phyloP scores from a whole-genome alignment of 495 filamentous ascomycete species.

The Neurospora sp. region DNA sequence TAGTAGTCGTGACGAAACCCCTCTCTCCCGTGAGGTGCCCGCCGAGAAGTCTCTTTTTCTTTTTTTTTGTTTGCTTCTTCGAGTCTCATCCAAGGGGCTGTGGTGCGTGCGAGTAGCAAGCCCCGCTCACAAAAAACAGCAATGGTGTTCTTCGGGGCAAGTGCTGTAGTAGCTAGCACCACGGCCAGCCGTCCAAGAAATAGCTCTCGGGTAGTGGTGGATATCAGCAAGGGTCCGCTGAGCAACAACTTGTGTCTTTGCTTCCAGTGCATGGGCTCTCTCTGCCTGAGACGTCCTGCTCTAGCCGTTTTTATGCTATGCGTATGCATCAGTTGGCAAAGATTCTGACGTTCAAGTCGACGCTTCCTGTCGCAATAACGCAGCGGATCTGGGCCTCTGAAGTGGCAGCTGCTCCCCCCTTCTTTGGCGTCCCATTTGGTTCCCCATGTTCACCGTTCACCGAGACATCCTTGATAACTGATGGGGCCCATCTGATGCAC shows the following conservation, averaged over 20 bases:
- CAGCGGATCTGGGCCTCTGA: constrained; percentile 44
- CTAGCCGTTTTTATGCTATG: background rate
- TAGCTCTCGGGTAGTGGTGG: background rate
- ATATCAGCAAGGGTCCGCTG: background rate
- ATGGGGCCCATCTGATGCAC: constrained; percentile 87
- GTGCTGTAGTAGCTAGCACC: background rate
- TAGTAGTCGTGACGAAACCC: background rate
- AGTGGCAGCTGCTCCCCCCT: constrained; percentile 20
- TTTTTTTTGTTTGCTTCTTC: background rate
- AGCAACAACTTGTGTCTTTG: background rate
- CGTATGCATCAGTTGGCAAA: constrained; percentile 39
- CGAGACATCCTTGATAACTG: constrained; percentile 48
- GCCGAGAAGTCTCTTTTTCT: background rate
- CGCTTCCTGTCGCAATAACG: constrained; percentile 53
- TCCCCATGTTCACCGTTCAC: constrained; percentile 48
- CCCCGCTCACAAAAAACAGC: background rate
- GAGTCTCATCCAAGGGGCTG: background rate
- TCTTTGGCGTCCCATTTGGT: constrained; percentile 36
- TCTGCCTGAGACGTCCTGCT: background rate
- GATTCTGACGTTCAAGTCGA: constrained; percentile 50
- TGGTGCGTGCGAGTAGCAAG: background rate
- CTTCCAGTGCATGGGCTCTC: background rate
- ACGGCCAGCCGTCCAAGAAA: background rate
- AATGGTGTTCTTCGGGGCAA: background rate
- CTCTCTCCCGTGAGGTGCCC: background rate